phyloP scores from a whole-genome alignment of 208 protist genomes.

The Trypanosomatidae sp. region DNA sequence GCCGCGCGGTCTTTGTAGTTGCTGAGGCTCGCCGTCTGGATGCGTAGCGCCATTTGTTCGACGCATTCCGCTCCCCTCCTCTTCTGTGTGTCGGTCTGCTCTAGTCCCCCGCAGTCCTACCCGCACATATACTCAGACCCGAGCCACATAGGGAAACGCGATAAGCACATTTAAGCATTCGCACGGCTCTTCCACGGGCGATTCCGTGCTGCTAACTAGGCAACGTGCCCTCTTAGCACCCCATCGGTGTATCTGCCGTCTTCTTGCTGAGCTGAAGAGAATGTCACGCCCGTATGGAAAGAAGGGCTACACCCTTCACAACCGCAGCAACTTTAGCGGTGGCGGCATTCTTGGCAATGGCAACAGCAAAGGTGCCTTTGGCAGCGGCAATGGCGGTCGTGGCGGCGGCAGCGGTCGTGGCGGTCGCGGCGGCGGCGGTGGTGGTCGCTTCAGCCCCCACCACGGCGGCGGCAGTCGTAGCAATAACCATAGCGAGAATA shows the following conservation, averaged over 20 bases:
- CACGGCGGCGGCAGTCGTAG: constrained; percentile 13
- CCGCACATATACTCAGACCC: background rate
- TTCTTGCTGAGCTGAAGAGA: background rate
- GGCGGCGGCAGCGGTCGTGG: constrained; percentile 5
- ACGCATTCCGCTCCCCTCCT: background rate
- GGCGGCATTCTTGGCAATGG: constrained; percentile 3
- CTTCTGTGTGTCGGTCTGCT: background rate
- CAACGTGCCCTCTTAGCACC: background rate
- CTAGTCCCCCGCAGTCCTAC: background rate
- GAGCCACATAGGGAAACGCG: background rate
- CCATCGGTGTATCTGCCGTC: background rate
- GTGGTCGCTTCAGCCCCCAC: constrained; percentile 2
- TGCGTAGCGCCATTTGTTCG: background rate
- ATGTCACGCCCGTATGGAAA: constrained; percentile 76
- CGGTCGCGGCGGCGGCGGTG: constrained; percentile 9
- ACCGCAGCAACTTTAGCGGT: constrained; percentile 15
- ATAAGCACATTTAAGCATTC: background rate
- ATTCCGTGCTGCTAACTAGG: background rate
- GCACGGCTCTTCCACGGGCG: background rate
- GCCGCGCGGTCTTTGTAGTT: background rate
- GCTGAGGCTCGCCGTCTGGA: background rate
- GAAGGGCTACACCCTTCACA: constrained; percentile 17
- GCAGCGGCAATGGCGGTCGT: constrained; percentile 20
- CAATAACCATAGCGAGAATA: constrained; percentile 20
- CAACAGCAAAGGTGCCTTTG: constrained; percentile 5